Percentiles rank a stretch among this genome's conserved stretches.
These are phyloP conservation scores for Escallonia rubra DNA, from an alignment of 129 eudicot genomes.

Conservation along the genomic window DNA sequence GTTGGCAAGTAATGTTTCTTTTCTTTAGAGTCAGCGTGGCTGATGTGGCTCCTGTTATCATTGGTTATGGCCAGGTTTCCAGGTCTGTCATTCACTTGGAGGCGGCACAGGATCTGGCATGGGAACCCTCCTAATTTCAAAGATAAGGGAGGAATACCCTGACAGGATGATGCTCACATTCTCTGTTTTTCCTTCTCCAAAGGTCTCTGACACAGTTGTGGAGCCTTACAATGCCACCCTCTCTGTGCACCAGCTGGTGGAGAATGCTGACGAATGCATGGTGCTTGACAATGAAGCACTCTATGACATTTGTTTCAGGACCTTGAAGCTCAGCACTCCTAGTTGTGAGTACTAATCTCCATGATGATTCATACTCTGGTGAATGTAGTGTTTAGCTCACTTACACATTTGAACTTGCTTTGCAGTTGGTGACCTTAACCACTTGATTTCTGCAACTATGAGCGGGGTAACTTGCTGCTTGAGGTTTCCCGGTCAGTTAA, in stretches of 20 bases:
- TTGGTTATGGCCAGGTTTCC: slow-evolving; percentile 62
- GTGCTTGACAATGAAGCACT: slow-evolving; percentile 93
- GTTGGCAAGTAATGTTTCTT: neutral
- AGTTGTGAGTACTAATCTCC: slow-evolving; percentile 56
- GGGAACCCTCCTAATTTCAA: slow-evolving; percentile 91
- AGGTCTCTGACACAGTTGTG: slow-evolving; percentile 90
- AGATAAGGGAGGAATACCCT: slow-evolving; percentile 92
- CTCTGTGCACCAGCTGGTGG: slow-evolving; percentile 89
- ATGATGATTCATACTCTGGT: neutral
- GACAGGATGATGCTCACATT: slow-evolving; percentile 95
- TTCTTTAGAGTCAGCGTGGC: neutral
- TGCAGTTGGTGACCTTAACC: slow-evolving; percentile 92
- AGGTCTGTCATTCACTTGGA: slow-evolving; percentile 95
- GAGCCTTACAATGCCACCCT: slow-evolving; percentile 94
- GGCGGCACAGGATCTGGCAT: slow-evolving; percentile 99
- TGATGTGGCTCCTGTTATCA: slow-evolving; percentile 11
- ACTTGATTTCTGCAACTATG: slow-evolving; percentile 90
- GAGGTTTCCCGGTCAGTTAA: slow-evolving; percentile 87
- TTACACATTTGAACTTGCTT: neutral
- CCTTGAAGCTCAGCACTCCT: slow-evolving; percentile 89
- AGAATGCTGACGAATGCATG: slow-evolving; percentile 95
- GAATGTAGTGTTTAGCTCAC: neutral
- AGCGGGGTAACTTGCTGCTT: slow-evolving; percentile 93
- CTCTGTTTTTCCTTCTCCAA: slow-evolving; percentile 93
- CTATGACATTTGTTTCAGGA: slow-evolving; percentile 87